Conservation (phyloP, 2,329 filamentous ascomycete genomes). For the Aureobasidium sp. region DNA sequence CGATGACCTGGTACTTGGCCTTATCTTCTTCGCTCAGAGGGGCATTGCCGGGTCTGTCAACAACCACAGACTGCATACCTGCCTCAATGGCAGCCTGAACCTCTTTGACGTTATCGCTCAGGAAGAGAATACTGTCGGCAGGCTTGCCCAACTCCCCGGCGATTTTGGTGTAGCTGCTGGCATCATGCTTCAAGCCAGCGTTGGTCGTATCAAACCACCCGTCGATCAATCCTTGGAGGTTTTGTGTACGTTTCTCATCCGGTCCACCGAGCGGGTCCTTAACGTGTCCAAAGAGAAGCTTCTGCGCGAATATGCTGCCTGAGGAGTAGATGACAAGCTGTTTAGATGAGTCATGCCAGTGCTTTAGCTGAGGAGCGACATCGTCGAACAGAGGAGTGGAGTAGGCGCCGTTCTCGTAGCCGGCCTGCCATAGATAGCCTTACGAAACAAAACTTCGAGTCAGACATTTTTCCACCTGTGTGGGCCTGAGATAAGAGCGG, state of each 20-base stretch:
- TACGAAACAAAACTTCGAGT: constrained; percentile 7
- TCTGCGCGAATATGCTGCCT: constrained; percentile 71
- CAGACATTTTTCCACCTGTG: background rate
- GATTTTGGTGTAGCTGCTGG: constrained; percentile 60
- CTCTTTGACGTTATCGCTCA: constrained; percentile 67
- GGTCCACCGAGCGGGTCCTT: constrained; percentile 13
- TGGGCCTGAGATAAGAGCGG: constrained; percentile 4
- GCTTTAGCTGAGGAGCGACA: constrained; percentile 54
- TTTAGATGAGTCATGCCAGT: constrained; percentile 50
- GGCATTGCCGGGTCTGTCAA: constrained; percentile 61
- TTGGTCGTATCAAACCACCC: constrained; percentile 76
- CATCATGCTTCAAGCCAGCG: constrained; percentile 64
- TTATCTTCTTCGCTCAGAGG: constrained; percentile 45
- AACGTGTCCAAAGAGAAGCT: constrained; percentile 63
- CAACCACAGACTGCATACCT: constrained; percentile 34
- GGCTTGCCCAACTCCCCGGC: constrained; percentile 40
- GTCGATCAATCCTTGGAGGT: constrained; percentile 51
- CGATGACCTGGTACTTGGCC: constrained; percentile 18
- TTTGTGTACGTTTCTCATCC: constrained; percentile 44
- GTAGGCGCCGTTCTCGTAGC: constrained; percentile 62
- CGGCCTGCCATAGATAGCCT: constrained; percentile 65
- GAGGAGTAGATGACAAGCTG: constrained; percentile 71
- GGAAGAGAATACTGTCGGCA: constrained; percentile 57
- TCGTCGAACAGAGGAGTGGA: constrained; percentile 67
- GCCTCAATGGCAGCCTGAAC: constrained; percentile 36